A percentile compares a stretch with the other conserved stretches of the same genome.
phyloP scores from a whole-genome alignment of 163 green algal species.

The Volvox carteri region DNA sequence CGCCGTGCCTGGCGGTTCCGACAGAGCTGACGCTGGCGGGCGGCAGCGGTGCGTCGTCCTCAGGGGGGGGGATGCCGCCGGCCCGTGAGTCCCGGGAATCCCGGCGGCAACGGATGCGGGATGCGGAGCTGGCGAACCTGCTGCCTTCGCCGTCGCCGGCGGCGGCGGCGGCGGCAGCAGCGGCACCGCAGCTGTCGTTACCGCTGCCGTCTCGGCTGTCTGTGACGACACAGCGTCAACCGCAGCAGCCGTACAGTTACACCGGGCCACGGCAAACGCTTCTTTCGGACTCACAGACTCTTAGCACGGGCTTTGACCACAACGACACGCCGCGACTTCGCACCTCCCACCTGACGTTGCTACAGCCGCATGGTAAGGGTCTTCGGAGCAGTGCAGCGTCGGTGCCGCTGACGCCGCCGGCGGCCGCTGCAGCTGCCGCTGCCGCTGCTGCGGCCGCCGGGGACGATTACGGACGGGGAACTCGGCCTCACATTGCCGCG shows the following conservation, averaged over 20 bases:
- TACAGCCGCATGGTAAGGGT: neutral
- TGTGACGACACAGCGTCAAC: neutral
- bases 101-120: neutral
- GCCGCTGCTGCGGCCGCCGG: neutral
- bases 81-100: neutral
- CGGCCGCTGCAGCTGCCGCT: neutral
- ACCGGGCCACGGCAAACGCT: neutral
- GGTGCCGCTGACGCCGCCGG: neutral
- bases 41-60: neutral
- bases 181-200: neutral
- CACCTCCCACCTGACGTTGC: neutral
- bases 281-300: neutral
- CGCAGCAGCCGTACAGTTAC: neutral
- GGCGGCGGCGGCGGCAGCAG: neutral
- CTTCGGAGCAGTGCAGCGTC: neutral
- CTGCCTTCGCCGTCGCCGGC: neutral
- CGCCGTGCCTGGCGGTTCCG: neutral
- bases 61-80: neutral
- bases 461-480: neutral
- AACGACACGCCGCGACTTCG: neutral
- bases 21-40: slow-evolving; percentile 6
- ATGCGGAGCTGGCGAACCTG: slow-evolving; percentile 1
- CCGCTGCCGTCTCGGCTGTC: neutral
- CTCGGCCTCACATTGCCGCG: neutral
- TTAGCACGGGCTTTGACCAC: neutral